Evolutionary conservation across 2,329 filamentous ascomycete genomes (phyloP).

Genomic region (Paecilomyces dactylethromorphus): DNA sequence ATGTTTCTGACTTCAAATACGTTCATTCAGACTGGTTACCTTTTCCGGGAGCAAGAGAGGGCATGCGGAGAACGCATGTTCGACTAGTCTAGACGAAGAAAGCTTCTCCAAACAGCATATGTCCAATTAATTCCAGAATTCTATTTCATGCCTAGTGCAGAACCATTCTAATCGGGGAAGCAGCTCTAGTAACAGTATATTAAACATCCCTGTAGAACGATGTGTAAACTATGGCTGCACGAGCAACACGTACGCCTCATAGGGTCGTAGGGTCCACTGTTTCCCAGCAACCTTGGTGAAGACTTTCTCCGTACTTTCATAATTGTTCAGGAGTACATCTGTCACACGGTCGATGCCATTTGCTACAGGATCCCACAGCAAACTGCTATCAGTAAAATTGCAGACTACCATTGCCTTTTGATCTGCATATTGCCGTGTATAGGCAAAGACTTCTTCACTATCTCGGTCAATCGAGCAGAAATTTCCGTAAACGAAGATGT

Average conservation of each 20-base stretch:
- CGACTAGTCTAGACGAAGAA: neutral
- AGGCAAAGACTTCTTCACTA: constrained; percentile 50
- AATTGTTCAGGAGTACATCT: constrained; percentile 26
- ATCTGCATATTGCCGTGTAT: constrained; percentile 38
- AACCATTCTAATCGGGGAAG: too few species aligned
- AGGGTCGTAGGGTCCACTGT: constrained; percentile 26
- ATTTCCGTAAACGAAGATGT: constrained; percentile 62
- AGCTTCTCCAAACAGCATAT: too few species aligned
- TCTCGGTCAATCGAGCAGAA: constrained; percentile 51
- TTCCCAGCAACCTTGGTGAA: constrained; percentile 15
- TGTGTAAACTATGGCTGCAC: constrained; percentile 8
- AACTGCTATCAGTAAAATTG: constrained; percentile 25
- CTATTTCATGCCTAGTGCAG: too few species aligned
- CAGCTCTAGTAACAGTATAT: neutral
- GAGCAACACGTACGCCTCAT: constrained; percentile 25
- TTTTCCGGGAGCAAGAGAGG: neutral
- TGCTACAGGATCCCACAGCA: constrained; percentile 24
- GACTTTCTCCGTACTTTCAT: constrained; percentile 14
- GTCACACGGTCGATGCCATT: constrained; percentile 20
- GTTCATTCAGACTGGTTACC: neutral
- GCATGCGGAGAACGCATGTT: neutral
- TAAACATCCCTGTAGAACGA: neutral
- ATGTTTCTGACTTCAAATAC: too few species aligned
- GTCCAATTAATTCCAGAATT: too few species aligned
- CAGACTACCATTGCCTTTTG: constrained; percentile 29